phyloP scores from a whole-genome alignment of 2,329 filamentous ascomycete genomes.

The Penicillium aurantiogriseum region DNA sequence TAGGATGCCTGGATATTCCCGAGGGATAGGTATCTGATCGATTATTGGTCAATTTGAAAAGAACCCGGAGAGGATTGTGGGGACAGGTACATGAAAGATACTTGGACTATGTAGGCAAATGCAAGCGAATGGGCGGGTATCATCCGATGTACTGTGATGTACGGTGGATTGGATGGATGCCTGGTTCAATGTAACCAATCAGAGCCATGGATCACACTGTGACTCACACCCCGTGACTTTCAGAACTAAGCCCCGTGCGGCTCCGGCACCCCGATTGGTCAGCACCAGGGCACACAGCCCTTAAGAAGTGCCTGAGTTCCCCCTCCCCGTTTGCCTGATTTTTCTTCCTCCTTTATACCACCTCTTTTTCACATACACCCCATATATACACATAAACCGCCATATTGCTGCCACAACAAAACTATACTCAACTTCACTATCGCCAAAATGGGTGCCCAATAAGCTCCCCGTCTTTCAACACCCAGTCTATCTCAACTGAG shows the following conservation, averaged over 20 bases:
- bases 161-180: not conserved
- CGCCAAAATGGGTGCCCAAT: slow-evolving; percentile 43
- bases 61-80: not conserved
- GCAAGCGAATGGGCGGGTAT: not conserved
- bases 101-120: not conserved
- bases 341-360: slow-evolving; percentile 20
- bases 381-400: slow-evolving; percentile 6
- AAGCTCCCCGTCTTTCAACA: slow-evolving; percentile 32
- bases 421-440: slow-evolving; percentile 21
- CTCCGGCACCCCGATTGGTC: slow-evolving; percentile 27
- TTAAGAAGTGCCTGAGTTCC: slow-evolving; percentile 44
- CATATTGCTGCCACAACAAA: slow-evolving; percentile 9
- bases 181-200: slow-evolving; percentile 28
- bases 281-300: slow-evolving; percentile 17
- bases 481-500: slow-evolving; percentile 39
- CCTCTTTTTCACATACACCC: slow-evolving; percentile 9
- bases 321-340: slow-evolving; percentile 36
- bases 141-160: not conserved
- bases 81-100: slow-evolving; percentile 3
- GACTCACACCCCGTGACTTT: slow-evolving; percentile 40
- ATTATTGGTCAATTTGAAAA: slow-evolving; percentile 2
- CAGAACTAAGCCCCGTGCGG: slow-evolving; percentile 18
- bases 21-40: not conserved
- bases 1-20: not conserved
- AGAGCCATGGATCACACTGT: slow-evolving; percentile 16